Evolutionary conservation across 2,329 filamentous ascomycete genomes (phyloP), one percentile per base, ranked within the genome.

Genomic region (Diaporthe caulivora): DNA sequence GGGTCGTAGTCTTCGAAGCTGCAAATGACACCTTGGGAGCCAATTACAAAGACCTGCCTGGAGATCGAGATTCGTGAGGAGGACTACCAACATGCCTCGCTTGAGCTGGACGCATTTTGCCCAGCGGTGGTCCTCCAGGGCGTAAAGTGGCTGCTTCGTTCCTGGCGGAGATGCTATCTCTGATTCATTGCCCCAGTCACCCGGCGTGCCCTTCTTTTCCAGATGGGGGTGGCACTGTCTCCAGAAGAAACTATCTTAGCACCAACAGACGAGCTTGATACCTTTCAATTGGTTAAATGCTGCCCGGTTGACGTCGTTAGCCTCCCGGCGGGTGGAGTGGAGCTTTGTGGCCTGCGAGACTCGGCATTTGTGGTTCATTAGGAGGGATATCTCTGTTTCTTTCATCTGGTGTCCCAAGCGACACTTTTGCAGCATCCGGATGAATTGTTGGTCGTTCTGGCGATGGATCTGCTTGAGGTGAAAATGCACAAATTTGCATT

Each of bases 401-500:
- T 80, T 78, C 0, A 90, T 80, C 0, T 76, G 72, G 15, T 81
- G 75, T 1, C 89, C 88, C 21, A 87, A 81, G 1, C 89, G 84
- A 58, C 87, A 87, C 72, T 87, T 90, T 47, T 91, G 84, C 1
- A 92, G 82, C 58, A 91, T 86, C 3, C 80, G 79, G 72, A 91
- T 87, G 77, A 92, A 92, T 0, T 77, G 77, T 49, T 79, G 72
- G 74, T 92, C 90, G 9, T 77, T 85, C 74, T 92, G 90, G 5
- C 91, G 86, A 77, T 91, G 88, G 5, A 92, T 88, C 6, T 86
- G 82, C 1, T 81, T 86, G 0, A 92, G 82, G 11, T 89, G 83
- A 1, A 91, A 81, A 72, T 89, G 84, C 2, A 78, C 79, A 76
- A 92, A 92, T 1, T 86, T 76, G 75, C 88, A 89, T 57, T 87